Base-by-base conservation (phyloP, 768 basidiomycete species). In the Tylopilus rubrobrunneus region DNA sequence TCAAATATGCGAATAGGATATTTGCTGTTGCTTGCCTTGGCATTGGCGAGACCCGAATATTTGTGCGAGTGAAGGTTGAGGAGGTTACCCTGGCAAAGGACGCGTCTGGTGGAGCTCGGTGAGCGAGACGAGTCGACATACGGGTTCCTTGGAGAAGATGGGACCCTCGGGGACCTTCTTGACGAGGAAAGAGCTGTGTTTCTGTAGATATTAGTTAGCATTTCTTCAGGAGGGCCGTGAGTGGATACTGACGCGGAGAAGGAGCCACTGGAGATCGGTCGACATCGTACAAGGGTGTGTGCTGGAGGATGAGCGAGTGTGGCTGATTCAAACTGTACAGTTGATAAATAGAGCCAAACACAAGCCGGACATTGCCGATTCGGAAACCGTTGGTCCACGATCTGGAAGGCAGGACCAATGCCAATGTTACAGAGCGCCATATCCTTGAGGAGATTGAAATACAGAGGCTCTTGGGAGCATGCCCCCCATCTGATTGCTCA, bases 221-320 rank as follows among this genome's bases (percentile, higher is more conserved):
- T 7, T 3, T 23, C 3, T 2, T 55, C n/a, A 6, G 39, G 25
- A 7, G 37, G 15, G 12, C 7, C 23, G 46, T n/a, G 23, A 4
- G 2, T 37, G 33, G 10, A 49, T 43, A 83, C 87, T 68, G 67
- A 91, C 89, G 68, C 89, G 89, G 71, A 91, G 74, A 57, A 96
- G 86, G 71, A 93, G 86, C 93, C 93, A 96, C 77, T 94, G 82
- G 73, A 96, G 89, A 72, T 95, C 92, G 78, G 76, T 69, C 66
- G 90, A 91, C 90, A 92, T 92, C 69, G 74, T 83, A 76, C 55
- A 52, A 51, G 33, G 42, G 46, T 33, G 43, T 6, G 59, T 49
- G 39, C 55, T 25, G 25, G 50, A 56, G 54, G 55, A 51, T 45
- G 67, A 60, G 48, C 57, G 12, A 56, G 1, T 60, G 68, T 70